phyloP scores from a whole-genome alignment of 768 basidiomycete species.

The Hygrophorus pudorinus region DNA sequence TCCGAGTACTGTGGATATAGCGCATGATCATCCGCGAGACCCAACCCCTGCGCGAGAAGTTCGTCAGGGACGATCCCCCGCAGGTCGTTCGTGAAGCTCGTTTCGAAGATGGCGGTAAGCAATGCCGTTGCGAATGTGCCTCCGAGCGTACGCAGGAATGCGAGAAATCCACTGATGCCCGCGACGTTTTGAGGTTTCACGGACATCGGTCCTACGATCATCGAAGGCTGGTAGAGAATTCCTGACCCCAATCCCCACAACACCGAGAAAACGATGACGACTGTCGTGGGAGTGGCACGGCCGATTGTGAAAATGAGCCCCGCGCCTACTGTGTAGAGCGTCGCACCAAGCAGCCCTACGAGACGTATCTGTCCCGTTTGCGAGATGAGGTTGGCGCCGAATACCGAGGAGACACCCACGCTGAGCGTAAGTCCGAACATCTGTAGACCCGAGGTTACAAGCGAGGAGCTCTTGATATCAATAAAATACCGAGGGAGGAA shows the following conservation, averaged over 20 bases:
- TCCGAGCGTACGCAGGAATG: background rate
- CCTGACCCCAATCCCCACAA: background rate
- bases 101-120: background rate
- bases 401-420: background rate
- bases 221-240: background rate
- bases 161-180: background rate
- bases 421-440: background rate
- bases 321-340: background rate
- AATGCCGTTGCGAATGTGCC: background rate
- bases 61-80: background rate
- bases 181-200: background rate
- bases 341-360: background rate
- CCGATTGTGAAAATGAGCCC: background rate
- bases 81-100: background rate
- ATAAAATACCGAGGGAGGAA: slow-evolving; percentile 1
- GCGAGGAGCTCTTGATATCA: background rate
- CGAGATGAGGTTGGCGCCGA: background rate
- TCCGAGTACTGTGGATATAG: too few relatives aligned
- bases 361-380: background rate
- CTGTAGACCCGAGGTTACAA: background rate
- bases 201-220: background rate
- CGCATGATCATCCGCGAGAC: background rate
- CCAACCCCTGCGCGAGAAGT: background rate
- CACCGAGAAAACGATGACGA: background rate
- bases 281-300: background rate